These are phyloP conservation scores for Mimosa bimucronata DNA, from an alignment of 306 rosid species.

Conservation along the genomic window DNA sequence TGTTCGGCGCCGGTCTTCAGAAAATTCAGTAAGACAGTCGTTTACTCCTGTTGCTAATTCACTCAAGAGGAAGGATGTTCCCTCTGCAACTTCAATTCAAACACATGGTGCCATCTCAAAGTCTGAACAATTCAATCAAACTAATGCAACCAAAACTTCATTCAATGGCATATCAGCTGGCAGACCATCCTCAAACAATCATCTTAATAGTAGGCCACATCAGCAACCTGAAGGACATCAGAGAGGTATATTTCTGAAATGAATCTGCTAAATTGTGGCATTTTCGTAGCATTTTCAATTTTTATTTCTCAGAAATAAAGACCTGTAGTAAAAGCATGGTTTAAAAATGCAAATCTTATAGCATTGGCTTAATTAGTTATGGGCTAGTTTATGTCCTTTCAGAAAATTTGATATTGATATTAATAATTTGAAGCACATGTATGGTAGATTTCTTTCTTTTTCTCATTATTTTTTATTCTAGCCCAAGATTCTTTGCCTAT, in stretches of 20 bases:
- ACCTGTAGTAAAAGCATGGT: not conserved
- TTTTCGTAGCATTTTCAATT: not conserved
- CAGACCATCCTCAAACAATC: conserved; percentile 60
- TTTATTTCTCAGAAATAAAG: not conserved
- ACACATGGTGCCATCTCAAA: conserved; percentile 63
- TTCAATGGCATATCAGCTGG: conserved; percentile 53
- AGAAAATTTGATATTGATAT: not conserved
- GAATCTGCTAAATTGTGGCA: conserved; percentile 8
- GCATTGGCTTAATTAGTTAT: conserved; percentile 3
- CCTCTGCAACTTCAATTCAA: conserved; percentile 65
- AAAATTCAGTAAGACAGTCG: conserved; percentile 53
- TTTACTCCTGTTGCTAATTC: conserved; percentile 57
- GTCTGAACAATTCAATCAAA: conserved; percentile 59
- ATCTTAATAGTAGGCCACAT: conserved; percentile 64
- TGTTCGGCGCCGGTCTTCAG: conserved; percentile 73
- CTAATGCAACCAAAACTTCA: conserved; percentile 57
- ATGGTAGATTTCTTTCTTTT: not conserved
- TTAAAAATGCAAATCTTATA: conserved; percentile 11
- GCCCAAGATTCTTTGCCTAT: conserved; percentile 11
- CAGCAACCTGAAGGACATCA: conserved; percentile 80
- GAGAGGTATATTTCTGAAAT: conserved; percentile 64
- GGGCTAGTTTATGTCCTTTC: not conserved
- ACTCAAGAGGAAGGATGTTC: conserved; percentile 58
- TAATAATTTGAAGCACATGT: not conserved
- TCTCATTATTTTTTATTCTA: not conserved